Base-by-base conservation (phyloP, 2,329 filamentous ascomycete species). In the Colletotrichum magnum region DNA sequence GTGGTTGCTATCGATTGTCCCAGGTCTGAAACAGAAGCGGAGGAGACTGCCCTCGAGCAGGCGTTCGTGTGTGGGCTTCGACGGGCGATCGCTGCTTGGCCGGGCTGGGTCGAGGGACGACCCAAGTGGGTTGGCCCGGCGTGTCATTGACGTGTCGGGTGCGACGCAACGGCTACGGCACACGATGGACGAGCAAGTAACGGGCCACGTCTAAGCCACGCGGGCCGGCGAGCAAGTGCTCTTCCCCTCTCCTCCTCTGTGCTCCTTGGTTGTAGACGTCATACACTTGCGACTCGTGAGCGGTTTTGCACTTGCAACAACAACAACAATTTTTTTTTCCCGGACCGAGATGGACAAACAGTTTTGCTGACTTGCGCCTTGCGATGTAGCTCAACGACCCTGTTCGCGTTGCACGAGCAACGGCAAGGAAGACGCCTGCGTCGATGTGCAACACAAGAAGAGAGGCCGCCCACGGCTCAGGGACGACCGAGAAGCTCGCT, bases 371-470 rank as follows among this genome's bases (percentile, higher is more conserved):
- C 66, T 56, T 69, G 65, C 10, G 28, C 21, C 39, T 24, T 43
- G 66, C 36, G 51, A 66, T 36, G 76, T 76, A 92, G 90, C 92
- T 58, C 91, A 94, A 79, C 87, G 93, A 65, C 93, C 93, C 32
- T 96, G 93, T 77, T 91, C 91, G 32, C 88, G 93, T 77, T 96
- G 93, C 77, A 83, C 92, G 41, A 89, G 89, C 74, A 94, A 93
- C 76, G 92, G 92, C 69, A 96, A 95, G 75, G 86, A 95, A 84
- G 92, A 94, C 67, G 87, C 90, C 7, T 96, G 93, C 77, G 85
- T 94, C 74, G 93, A 96, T 79, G 93, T 96, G 41, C 92, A 94
- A 76, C 93, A 96, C 80, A 96, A 95, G 80, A 96, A 95, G 79
- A 85, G 93, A 74, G 93, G 93, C 50, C 87, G 93, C 57, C 93